These are phyloP conservation scores for Chaetothyriales sp. DNA, from an alignment of 2,329 filamentous ascomycete species.

Conservation along the genomic window DNA sequence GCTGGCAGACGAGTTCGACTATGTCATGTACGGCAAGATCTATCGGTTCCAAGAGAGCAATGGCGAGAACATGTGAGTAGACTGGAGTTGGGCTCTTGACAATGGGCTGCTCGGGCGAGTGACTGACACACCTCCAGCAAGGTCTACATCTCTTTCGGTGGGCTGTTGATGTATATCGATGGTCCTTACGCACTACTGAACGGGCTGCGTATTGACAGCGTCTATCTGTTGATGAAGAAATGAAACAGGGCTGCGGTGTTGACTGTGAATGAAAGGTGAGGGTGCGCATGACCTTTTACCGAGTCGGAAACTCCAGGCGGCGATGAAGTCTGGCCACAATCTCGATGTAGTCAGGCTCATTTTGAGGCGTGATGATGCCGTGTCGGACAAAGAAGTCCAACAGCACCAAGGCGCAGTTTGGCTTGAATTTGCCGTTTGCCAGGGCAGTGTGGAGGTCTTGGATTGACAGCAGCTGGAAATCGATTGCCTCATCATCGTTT, in stretches of 20 bases:
- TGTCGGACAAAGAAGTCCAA: conserved; percentile 84
- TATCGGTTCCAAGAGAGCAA: conserved; percentile 43
- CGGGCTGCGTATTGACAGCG: conserved; percentile 76
- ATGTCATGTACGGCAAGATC: conserved; percentile 38
- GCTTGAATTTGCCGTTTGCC: conserved; percentile 65
- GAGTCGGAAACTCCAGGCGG: conserved; percentile 62
- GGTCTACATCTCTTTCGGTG: conserved; percentile 86
- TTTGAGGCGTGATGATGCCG: conserved; percentile 61
- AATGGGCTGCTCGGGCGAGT: not conserved
- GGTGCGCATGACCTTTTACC: conserved; percentile 21
- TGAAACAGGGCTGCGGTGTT: conserved; percentile 24
- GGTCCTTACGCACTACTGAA: conserved; percentile 94
- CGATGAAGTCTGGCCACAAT: conserved; percentile 64
- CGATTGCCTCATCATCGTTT: conserved; percentile 76
- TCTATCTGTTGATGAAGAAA: conserved; percentile 91
- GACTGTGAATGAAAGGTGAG: not conserved
- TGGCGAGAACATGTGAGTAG: conserved; percentile 67
- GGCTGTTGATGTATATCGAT: conserved; percentile 74
- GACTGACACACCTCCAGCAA: conserved; percentile 46
- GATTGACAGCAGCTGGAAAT: conserved; percentile 63
- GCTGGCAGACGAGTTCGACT: conserved; percentile 38
- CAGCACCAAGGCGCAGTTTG: conserved; percentile 72
- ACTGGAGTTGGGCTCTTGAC: not conserved
- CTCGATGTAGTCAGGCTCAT: conserved; percentile 63
- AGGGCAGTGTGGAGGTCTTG: conserved; percentile 60